A percentile compares a stretch with the other conserved stretches of the same genome.
phyloP scores from a whole-genome alignment of 164 flowering plant genomes.

The Kalanchoe fedtschenkoi region DNA sequence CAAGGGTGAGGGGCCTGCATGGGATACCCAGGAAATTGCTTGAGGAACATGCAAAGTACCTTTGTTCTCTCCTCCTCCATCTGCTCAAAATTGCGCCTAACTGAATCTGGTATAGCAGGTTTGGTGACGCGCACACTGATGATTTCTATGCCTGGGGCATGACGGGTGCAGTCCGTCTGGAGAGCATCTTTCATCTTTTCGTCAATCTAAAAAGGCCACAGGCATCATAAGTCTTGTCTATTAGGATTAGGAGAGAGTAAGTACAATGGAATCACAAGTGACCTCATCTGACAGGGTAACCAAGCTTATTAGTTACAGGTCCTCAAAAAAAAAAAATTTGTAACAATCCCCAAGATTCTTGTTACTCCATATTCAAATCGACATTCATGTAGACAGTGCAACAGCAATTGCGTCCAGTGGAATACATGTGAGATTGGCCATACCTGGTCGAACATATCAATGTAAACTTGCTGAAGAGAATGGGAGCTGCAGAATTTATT shows the following conservation, averaged over 20 bases:
- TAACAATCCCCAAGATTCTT: too few species aligned
- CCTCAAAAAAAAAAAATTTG: too few species aligned
- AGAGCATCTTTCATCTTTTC: slow-evolving; percentile 96
- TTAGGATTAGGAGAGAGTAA: too few species aligned
- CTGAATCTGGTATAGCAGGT: slow-evolving; percentile 63
- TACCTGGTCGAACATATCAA: slow-evolving; percentile 94
- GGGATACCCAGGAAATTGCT: background rate
- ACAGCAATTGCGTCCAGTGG: too few species aligned
- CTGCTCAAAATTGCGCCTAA: slow-evolving; percentile 71
- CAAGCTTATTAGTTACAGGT: too few species aligned
- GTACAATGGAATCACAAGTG: too few species aligned
- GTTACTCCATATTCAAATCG: too few species aligned
- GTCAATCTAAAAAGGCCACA: too few species aligned
- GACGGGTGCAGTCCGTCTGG: slow-evolving; percentile 82
- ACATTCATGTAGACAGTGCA: too few species aligned
- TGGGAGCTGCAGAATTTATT: slow-evolving; percentile 96
- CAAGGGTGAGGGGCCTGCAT: background rate
- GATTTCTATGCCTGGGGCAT: slow-evolving; percentile 93
- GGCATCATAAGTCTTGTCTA: too few species aligned
- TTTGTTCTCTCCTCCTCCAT: slow-evolving; percentile 97
- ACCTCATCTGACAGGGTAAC: too few species aligned
- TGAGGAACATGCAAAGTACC: slow-evolving; percentile 22
- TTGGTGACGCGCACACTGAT: slow-evolving; percentile 85
- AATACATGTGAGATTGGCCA: slow-evolving; percentile 7
- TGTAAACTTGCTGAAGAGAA: slow-evolving; percentile 86